These are phyloP conservation scores for Cryptococcus hybrid DNA, from an alignment of 1,284 basidiomycete genomes.

Conservation along the genomic window DNA sequence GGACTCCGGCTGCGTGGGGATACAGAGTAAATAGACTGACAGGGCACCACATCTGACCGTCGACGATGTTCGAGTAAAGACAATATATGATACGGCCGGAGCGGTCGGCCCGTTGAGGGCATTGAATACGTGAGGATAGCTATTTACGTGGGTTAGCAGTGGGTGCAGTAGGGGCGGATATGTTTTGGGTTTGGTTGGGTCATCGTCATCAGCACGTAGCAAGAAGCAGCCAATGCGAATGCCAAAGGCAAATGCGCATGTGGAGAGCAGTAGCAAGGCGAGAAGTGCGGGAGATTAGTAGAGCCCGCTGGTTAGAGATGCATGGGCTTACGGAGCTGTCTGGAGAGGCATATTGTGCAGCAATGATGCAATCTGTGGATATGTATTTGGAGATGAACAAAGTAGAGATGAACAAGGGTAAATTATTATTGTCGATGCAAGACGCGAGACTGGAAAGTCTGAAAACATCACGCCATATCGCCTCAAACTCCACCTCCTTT, in stretches of 20 bases:
- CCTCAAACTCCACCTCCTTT: background rate
- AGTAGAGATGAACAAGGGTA: background rate
- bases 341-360: conserved; percentile 12
- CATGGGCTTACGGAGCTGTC: conserved; percentile 13
- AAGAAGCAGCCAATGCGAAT: background rate
- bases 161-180: background rate
- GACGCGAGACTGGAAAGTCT: no score
- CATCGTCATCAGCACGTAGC: background rate
- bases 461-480: background rate
- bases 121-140: conserved; percentile 44
- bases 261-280: no score
- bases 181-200: background rate
- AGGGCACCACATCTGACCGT: conserved; percentile 53
- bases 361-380: no score
- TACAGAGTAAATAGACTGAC: conserved; percentile 24
- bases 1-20: background rate
- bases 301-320: no score
- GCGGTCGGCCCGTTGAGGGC: conserved; percentile 39
- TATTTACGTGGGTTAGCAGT: conserved; percentile 2
- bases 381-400: no score
- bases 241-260: background rate
- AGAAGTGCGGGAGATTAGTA: no score
- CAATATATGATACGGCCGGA: conserved; percentile 40
- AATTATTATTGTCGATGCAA: background rate
- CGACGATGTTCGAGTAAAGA: conserved; percentile 49